Base-by-base conservation (phyloP, 106 monocot genomes). In the Dioscorea dumetorum region DNA sequence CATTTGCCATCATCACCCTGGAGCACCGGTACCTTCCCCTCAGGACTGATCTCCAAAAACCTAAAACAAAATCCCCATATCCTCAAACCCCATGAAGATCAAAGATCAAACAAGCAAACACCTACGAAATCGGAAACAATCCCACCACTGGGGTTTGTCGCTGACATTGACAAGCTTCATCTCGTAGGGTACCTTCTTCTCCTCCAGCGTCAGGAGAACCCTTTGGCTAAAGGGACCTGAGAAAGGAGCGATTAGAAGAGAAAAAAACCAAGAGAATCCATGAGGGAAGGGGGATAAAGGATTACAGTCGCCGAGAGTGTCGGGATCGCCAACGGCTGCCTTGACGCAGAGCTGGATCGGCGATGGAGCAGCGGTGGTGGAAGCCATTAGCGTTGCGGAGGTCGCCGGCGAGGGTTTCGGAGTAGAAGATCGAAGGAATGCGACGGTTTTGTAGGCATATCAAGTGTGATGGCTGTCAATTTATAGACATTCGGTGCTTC, bases 181-280 rank as follows among this genome's bases (percentile, higher is more conserved):
- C 53, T 91, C 80, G 49, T 97, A 91, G 0, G 86, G 80, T 0
- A 97, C 67, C n/a, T 80, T 76, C 84, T 97, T 97, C 91, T 97
- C 95, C 81, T 97, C 88, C 20, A 97, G 70, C 7, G 91, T 88
- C 16, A 97, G 61, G n/a, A 87, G 75, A 60, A 91, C 88, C 61
- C 86, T 85, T 58, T 94, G 93, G 54, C 80, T 64, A 76, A 90
- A 90, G 5, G 90, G 93, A 64, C 93, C 93, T 94, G 57, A 66
- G 9, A 48, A 24, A 64, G 22, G n/a, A 18, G 22, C 4, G 9
- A 49, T 18, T 28, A 8, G 31, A 5, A 66, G 28, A 24, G 56
- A 10, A 54, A 18, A 3, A 20, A 12, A 18, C 33, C 34, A 16
- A 12, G 18, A 14, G 22, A 28, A 9, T 53, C 5, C 18, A 22